phyloP scores from a whole-genome alignment of 2,329 filamentous ascomycete genomes.

The Aspergillus alliaceus region DNA sequence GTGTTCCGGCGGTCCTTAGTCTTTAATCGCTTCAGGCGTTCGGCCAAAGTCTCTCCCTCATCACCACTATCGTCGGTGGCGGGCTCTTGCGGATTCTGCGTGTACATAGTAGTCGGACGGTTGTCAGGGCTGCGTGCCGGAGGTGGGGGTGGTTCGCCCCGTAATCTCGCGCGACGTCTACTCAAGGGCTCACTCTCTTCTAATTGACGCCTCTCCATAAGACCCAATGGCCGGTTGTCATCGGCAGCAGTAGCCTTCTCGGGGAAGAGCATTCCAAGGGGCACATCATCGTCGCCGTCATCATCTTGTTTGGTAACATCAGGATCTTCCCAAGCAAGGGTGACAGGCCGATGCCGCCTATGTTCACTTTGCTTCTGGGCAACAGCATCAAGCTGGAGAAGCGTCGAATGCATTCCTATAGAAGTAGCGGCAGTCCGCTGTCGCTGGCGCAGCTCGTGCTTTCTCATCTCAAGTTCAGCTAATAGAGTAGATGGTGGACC shows the following conservation, averaged over 20 bases:
- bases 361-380: slow-evolving; percentile 78
- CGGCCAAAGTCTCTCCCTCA: slow-evolving; percentile 47
- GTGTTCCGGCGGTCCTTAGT: slow-evolving; percentile 31
- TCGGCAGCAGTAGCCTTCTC: slow-evolving; percentile 34
- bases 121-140: slow-evolving; percentile 31
- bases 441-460: slow-evolving; percentile 80
- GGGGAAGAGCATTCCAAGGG: slow-evolving; percentile 77
- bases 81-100: slow-evolving; percentile 27
- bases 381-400: slow-evolving; percentile 87
- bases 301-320: slow-evolving; percentile 44
- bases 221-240: slow-evolving; percentile 44
- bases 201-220: slow-evolving; percentile 69
- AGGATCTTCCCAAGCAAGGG: slow-evolving; percentile 80
- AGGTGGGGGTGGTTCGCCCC: slow-evolving; percentile 54
- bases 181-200: slow-evolving; percentile 93
- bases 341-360: slow-evolving; percentile 69
- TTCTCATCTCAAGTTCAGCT: slow-evolving; percentile 87
- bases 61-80: slow-evolving; percentile 32
- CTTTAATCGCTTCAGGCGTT: slow-evolving; percentile 44
- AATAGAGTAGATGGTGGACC: slow-evolving; percentile 85
- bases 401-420: slow-evolving; percentile 83
- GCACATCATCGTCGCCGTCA: slow-evolving; percentile 79
- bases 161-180: slow-evolving; percentile 70
- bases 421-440: slow-evolving; percentile 69
- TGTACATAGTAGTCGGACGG: slow-evolving; percentile 37